Evolutionary conservation across 2,329 filamentous ascomycete species (phyloP), one percentile per base, ranked within the genome.

Genomic region (Bipolaris cookei): DNA sequence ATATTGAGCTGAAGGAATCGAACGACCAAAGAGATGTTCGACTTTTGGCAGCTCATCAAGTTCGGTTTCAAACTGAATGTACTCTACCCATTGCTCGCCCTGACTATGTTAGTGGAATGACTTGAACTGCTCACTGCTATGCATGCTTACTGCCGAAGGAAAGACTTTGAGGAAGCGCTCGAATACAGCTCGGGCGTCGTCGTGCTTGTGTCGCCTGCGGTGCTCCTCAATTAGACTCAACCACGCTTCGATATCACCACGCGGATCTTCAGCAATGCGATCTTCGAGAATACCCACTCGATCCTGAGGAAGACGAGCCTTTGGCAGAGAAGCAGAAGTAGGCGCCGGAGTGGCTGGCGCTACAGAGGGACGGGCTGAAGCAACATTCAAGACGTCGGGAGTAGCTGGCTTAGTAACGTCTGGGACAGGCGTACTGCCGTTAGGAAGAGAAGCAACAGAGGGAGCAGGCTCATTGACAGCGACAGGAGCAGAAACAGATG

Each of bases 241-340:
- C 95, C 95, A 99, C 30, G 94, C 92, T 74, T 95, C 90, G 77
- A 95, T 86, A 68, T 97, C 93, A 71, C 94, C 95, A 69, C 92
- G 90, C 14, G 94, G 91, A 73, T 99, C 95, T 71, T 97, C 91
- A 74, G 90, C 89, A 75, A 98, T 90, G 72, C 94, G 88, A 75
- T 95, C 91, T 80, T 99, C 94, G 71, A 98, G 83, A 57, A 93
- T 86, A 56, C 89, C 88, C 67, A 94, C 83, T 63, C 85, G 86
- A 78, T 96, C 90, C 78, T 89, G 85, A 54, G 89, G 86, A 62
- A 89, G 79, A 61, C 87, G 84, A 65, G 84, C 80, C 71, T 78
- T 79, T 53, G 77, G 71, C 34, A 77, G 56, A 61, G 71, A 68
- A 59, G 69, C 58, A 66, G 71, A 59, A 52, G 62, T 61, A 51